phyloP scores from a whole-genome alignment of 257 asterid genomes.

The Linaria vulgaris region DNA sequence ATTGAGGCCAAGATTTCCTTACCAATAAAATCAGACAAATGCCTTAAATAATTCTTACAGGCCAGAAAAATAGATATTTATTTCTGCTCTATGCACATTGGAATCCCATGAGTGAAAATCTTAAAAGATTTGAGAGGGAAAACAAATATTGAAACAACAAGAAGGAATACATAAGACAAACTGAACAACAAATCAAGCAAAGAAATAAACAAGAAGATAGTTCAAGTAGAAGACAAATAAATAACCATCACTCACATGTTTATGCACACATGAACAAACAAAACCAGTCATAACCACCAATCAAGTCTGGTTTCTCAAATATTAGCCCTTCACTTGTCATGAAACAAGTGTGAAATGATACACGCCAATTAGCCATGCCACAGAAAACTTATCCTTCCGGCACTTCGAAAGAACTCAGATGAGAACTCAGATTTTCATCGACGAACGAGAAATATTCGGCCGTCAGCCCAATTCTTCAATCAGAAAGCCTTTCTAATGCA shows the following conservation, averaged over 20 bases:
- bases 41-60: neutral
- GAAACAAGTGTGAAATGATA: too few species aligned
- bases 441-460: neutral
- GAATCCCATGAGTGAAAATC: constrained; percentile 4
- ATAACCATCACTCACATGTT: constrained; percentile 28
- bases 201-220: constrained; percentile 29
- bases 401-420: neutral
- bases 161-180: constrained; percentile 28
- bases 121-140: neutral
- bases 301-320: constrained; percentile 21
- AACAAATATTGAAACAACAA: constrained; percentile 9
- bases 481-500: constrained; percentile 54
- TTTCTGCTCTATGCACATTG: neutral
- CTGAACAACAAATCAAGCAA: constrained; percentile 27
- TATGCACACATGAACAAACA: constrained; percentile 31
- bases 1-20: constrained; percentile 1
- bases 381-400: neutral
- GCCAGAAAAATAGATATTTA: neutral
- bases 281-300: neutral
- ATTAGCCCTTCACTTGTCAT: neutral
- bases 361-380: too few species aligned
- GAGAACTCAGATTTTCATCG: neutral
- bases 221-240: constrained; percentile 36
- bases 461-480: constrained; percentile 12
- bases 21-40: neutral